Evolutionary conservation across 1,284 basidiomycete species (phyloP).

Genomic region (Meira nashicola): DNA sequence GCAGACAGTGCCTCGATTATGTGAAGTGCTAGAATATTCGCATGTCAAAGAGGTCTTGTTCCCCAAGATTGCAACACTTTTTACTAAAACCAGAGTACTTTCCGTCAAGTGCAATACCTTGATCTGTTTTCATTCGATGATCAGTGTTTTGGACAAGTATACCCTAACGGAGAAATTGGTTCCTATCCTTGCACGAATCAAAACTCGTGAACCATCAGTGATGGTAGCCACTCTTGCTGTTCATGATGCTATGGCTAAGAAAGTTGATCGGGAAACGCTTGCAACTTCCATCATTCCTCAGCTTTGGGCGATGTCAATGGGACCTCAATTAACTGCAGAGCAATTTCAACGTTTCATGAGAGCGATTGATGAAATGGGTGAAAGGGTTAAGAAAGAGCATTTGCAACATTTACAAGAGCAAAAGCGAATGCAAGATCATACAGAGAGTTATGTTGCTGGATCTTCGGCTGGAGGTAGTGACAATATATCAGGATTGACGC

Average conservation of each 20-base stretch:
- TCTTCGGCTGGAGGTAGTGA: conserved; percentile 8
- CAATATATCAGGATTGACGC: conserved; percentile 25
- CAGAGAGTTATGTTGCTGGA: conserved; percentile 27
- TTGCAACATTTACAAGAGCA: conserved; percentile 25
- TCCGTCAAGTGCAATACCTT: conserved; percentile 79
- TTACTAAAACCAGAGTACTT: conserved; percentile 48
- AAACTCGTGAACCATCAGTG: conserved; percentile 67
- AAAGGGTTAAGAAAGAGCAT: conserved; percentile 72
- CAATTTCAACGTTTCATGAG: conserved; percentile 67
- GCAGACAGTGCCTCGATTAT: conserved; percentile 75
- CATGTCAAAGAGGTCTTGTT: conserved; percentile 50
- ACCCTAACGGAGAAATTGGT: conserved; percentile 93
- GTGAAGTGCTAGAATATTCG: conserved; percentile 74
- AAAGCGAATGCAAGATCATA: conserved; percentile 40
- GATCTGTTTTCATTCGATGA: conserved; percentile 82
- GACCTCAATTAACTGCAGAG: conserved; percentile 67
- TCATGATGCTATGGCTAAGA: conserved; percentile 92
- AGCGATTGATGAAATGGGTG: conserved; percentile 58
- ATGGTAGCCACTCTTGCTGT: conserved; percentile 76
- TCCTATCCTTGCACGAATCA: conserved; percentile 84
- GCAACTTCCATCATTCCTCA: conserved; percentile 61
- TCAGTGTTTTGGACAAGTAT: conserved; percentile 80
- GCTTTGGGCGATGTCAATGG: conserved; percentile 47
- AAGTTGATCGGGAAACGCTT: conserved; percentile 89
- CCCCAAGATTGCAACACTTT: conserved; percentile 42